These are phyloP conservation scores for Salicornia ramosissima DNA, from an alignment of 148 eudicot species.

Conservation along the genomic window DNA sequence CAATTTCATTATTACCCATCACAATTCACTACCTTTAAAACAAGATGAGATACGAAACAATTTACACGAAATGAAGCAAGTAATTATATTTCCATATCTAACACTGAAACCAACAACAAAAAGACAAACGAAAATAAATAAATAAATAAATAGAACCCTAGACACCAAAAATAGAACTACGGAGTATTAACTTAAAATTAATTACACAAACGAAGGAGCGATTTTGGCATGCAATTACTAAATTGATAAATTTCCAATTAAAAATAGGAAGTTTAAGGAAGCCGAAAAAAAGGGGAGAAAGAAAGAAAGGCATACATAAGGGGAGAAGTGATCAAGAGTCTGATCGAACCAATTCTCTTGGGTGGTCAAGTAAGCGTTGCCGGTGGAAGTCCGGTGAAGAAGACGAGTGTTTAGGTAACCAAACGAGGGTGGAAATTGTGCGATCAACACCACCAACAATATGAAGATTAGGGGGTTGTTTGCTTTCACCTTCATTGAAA, in stretches of 20 bases:
- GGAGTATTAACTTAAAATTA: no score
- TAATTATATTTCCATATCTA: no score
- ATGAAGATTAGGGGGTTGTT: neutral
- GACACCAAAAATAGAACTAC: neutral
- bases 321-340: slow-evolving; percentile 88
- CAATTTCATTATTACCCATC: no score
- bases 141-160: neutral
- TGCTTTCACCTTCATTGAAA: neutral
- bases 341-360: slow-evolving; percentile 76
- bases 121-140: no score
- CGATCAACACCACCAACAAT: slow-evolving; percentile 10
- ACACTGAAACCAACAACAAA: no score
- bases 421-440: slow-evolving; percentile 17
- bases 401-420: slow-evolving; percentile 33
- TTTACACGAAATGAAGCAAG: no score
- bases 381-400: slow-evolving; percentile 15
- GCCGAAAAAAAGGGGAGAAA: no score
- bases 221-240: no score
- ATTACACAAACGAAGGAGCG: no score
- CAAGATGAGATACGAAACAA: no score
- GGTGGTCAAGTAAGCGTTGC: slow-evolving; percentile 40
- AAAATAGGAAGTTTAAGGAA: neutral
- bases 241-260: no score
- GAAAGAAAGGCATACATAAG: slow-evolving; percentile 39
- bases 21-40: no score